Percentiles rank a stretch among this genome's conserved stretches.
phyloP scores from a whole-genome alignment of 768 basidiomycete species.

The Suillus variegatus region DNA sequence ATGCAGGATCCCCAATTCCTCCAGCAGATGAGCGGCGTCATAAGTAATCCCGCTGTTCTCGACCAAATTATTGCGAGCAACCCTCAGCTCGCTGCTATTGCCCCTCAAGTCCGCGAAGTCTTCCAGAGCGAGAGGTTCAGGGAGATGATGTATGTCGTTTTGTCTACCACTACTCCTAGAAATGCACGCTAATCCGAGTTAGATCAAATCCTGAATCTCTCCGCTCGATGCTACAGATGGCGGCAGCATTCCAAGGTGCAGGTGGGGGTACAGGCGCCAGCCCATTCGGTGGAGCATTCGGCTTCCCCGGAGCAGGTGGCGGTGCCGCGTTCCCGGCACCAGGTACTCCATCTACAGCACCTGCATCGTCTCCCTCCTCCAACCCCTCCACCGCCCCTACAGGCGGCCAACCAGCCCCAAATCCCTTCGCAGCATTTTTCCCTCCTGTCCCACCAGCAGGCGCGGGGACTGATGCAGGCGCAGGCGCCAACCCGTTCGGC shows the following conservation, averaged over 20 bases:
- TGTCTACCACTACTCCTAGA: background rate
- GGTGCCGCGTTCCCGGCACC: conserved; percentile 58
- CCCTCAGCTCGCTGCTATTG: conserved; percentile 76
- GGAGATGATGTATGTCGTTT: conserved; percentile 64
- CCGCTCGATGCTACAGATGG: conserved; percentile 77
- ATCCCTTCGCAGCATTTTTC: conserved; percentile 21
- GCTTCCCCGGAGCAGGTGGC: conserved; percentile 23
- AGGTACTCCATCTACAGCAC: conserved; percentile 46
- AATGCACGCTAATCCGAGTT: background rate
- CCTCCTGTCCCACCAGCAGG: conserved; percentile 22
- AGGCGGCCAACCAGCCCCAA: conserved; percentile 9
- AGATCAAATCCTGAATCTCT: conserved; percentile 79
- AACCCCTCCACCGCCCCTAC: conserved; percentile 19
- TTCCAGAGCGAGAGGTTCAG: conserved; percentile 78
- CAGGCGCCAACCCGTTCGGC: conserved; percentile 21
- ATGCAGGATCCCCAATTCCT: conserved; percentile 84
- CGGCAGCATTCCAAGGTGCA: conserved; percentile 47
- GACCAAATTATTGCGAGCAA: conserved; percentile 85
- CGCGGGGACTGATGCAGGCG: conserved; percentile 27
- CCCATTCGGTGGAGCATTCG: conserved; percentile 17
- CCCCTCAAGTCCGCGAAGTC: conserved; percentile 75
- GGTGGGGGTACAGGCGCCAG: conserved; percentile 27
- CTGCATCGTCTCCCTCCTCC: conserved; percentile 29
- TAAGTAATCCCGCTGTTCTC: conserved; percentile 86
- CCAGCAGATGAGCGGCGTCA: conserved; percentile 82